Evolutionary conservation across 73 alveolate genomes (phyloP).

Genomic region (Strombidium stylifer): DNA sequence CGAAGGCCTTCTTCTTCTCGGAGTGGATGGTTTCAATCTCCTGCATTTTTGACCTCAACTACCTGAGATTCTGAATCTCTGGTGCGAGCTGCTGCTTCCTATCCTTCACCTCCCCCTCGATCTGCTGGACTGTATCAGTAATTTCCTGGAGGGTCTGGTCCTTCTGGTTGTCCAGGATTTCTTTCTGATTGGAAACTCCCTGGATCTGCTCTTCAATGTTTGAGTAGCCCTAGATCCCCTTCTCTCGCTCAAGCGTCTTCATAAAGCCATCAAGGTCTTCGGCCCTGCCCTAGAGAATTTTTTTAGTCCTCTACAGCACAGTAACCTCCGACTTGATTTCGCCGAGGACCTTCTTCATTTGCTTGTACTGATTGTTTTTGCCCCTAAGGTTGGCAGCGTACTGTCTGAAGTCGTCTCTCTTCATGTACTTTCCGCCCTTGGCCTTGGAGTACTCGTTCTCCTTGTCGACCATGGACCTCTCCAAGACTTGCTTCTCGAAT

Average conservation of each 20-base stretch:
- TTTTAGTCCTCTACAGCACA: slow-evolving; percentile 79
- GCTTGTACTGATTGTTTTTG: slow-evolving; percentile 84
- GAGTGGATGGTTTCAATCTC: slow-evolving; percentile 74
- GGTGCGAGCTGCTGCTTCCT: slow-evolving; percentile 89
- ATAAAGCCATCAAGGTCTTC: slow-evolving; percentile 57
- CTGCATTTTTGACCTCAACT: slow-evolving; percentile 55
- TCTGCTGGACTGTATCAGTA: slow-evolving; percentile 62
- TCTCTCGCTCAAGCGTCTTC: slow-evolving; percentile 56
- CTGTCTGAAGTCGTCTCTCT: slow-evolving; percentile 92
- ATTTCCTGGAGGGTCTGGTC: slow-evolving; percentile 57
- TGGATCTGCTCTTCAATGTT: slow-evolving; percentile 62
- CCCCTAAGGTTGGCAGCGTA: slow-evolving; percentile 92
- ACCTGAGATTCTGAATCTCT: slow-evolving; percentile 76
- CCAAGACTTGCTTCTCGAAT: slow-evolving; percentile 80
- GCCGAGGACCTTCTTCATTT: slow-evolving; percentile 82
- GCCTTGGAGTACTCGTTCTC: slow-evolving; percentile 87
- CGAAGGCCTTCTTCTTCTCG: slow-evolving; percentile 79
- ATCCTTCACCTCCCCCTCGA: slow-evolving; percentile 82
- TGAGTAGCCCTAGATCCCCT: slow-evolving; percentile 64
- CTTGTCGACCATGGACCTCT: slow-evolving; percentile 78
- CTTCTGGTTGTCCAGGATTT: slow-evolving; percentile 61
- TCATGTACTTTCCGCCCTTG: slow-evolving; percentile 91
- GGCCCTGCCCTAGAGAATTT: slow-evolving; percentile 82
- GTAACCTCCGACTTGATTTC: slow-evolving; percentile 88
- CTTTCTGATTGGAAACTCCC: slow-evolving; percentile 51